A percentile compares a stretch with the other conserved stretches of the same genome.
phyloP scores from a whole-genome alignment of 2,329 filamentous ascomycete species.

The Bertia moriformis region DNA sequence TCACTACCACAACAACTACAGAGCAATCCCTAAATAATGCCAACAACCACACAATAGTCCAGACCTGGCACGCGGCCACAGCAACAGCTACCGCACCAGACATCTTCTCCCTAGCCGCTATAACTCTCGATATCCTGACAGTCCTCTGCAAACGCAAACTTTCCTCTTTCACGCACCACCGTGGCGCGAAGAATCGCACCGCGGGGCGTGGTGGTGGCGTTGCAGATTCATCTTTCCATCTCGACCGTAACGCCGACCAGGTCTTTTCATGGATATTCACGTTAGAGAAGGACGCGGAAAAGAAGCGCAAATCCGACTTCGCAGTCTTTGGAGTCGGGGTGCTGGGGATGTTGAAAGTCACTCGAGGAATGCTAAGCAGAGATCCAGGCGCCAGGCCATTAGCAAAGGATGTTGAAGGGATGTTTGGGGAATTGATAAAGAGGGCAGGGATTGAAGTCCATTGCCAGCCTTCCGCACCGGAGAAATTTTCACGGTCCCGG shows the following conservation, averaged over 20 bases:
- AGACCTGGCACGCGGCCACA: not conserved
- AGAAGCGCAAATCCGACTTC: not conserved
- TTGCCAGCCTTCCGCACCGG: too few species aligned
- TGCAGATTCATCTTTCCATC: slow-evolving; percentile 41
- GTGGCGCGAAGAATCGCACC: slow-evolving; percentile 32
- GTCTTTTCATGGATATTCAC: slow-evolving; percentile 38
- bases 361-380: not conserved
- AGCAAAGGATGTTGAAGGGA: not conserved
- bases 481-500: too few species aligned
- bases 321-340: too few species aligned
- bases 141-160: slow-evolving; percentile 40
- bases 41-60: too few species aligned
- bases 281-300: slow-evolving; percentile 28
- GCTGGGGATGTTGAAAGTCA: not conserved
- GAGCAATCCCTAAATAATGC: not conserved
- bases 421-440: too few species aligned
- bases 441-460: too few species aligned
- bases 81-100: slow-evolving; percentile 18
- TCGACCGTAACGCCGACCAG: slow-evolving; percentile 30
- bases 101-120: slow-evolving; percentile 41
- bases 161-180: slow-evolving; percentile 37
- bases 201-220: slow-evolving; percentile 28
- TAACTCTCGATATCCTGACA: slow-evolving; percentile 43
- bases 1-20: not conserved
- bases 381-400: not conserved